Base-by-base conservation (phyloP, 768 basidiomycete genomes). In the Hirschioporus abietinus region DNA sequence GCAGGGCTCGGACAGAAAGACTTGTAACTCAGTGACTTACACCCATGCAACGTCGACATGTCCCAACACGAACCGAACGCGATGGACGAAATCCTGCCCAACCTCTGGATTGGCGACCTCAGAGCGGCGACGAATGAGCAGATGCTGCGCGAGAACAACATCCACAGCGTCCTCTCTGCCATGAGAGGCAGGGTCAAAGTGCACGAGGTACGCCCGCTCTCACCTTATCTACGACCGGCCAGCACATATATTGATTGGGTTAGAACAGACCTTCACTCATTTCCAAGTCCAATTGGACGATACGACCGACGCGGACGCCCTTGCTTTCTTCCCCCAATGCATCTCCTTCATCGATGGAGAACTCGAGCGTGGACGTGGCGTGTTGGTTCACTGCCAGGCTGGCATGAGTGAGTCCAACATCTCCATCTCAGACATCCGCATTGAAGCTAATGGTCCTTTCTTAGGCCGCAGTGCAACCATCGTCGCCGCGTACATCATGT, bases 301-400 rank as follows among this genome's bases (percentile, higher is more conserved):
- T 68, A 85, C 85, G 9, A 83, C 86, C 60, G 88, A 90, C 63
- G 86, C 86, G 36, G 94, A 97, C 73, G 83, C 95, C 26, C 82
- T 96, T 24, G 81, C 84, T 3, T 92, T 95, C 71, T 81, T 97
- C 67, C 78, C 93, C 12, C 86, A 90, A 0, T 86, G 89, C 1
- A 92, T 95, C 65, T 85, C 88, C 5, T 95, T 95, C 78, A 95
- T 97, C 60, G 83, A 91, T 68, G 82, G 84, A 15, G 91, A 95
- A 70, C 76, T 95, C 1, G 84, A 88, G 74, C 91, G 90, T 71
- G 87, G 84, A 0, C 79, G 88, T 34, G 89, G 90, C 0, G 89
- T 98, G 1, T 79, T 96, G 23, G 91, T 97, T 0, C 95, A 97
- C 76, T 96, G 95, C 73, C 89, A 92, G 66, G 93, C 92, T 25